Base-by-base conservation (phyloP, 805 yeast species). In the Jamesozyma gamospora region DNA sequence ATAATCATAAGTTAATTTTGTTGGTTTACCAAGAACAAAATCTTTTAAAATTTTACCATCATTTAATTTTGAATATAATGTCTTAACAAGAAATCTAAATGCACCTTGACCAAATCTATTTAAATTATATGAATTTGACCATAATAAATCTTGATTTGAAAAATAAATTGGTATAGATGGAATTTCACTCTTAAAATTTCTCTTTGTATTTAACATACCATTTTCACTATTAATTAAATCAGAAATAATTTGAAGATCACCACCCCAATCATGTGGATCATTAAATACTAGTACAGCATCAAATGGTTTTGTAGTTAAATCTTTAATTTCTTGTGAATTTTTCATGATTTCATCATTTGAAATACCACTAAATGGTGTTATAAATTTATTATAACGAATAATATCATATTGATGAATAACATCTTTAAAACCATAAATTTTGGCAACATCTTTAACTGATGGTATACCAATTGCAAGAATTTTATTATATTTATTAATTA, bases 41-140 rank as follows among this genome's bases (percentile, higher is more conserved):
- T 74, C 72, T 28, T 71, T 63, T 44, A 87, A 60, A 2, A 59
- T 55, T 6, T 48, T 38, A 13, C 76, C 75, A n/a, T 61, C 62
- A 42, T 81, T 77, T 39, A 68, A 56, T 36, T 71, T 72, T 24
- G 53, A 37, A 37, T 82, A 83, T 33, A 86, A 59, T 4, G 73
- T 63, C 51, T 82, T 81, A 4, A 82, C 62, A 33, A 74, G 63
- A 37, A 74, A 70, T 44, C 90, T 68, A 52, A 83, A 80, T 1
- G 90, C 94, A 19, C 96, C 96, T 63, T 87, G 95, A 6, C 96
- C 96, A 53, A 85, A 82, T 40, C 96, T 70, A 17, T 94, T 85
- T 40, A 79, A 62, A 13, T 56, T 61, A 58, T 80, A 88, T 51
- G 80, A 86, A 53, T 83, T 87, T 14, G 95, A 84, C 95, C 95